Percentiles rank a stretch among this genome's conserved stretches.
Evolutionary conservation across 805 yeast species (phyloP).

Genomic region (Millerozyma miso): DNA sequence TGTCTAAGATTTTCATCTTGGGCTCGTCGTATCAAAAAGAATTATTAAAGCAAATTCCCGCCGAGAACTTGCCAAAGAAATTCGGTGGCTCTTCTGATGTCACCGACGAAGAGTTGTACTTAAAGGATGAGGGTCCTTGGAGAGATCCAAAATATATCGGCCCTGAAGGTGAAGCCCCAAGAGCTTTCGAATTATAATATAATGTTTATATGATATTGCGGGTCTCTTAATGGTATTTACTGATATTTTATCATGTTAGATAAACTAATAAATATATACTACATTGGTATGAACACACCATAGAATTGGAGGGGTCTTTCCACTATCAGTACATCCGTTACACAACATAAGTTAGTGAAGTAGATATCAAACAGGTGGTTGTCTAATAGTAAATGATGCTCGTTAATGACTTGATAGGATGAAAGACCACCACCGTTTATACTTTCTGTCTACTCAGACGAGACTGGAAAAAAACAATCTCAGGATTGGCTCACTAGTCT

Average conservation of each 20-base stretch:
- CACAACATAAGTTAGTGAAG: too few species aligned
- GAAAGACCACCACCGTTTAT: too few species aligned
- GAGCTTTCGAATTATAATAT: slow-evolving; percentile 16
- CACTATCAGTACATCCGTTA: too few species aligned
- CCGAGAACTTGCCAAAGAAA: slow-evolving; percentile 84
- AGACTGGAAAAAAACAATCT: too few species aligned
- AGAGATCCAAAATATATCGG: slow-evolving; percentile 85
- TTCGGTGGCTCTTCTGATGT: slow-evolving; percentile 82
- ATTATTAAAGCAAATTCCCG: slow-evolving; percentile 86
- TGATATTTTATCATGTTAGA: background rate
- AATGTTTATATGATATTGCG: background rate
- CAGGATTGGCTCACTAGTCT: too few species aligned
- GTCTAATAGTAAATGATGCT: too few species aligned
- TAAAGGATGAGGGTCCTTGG: slow-evolving; percentile 97
- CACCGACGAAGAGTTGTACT: slow-evolving; percentile 73
- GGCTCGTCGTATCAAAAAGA: slow-evolving; percentile 78
- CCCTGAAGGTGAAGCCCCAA: slow-evolving; percentile 93
- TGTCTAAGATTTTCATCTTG: slow-evolving; percentile 85
- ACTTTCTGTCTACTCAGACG: too few species aligned
- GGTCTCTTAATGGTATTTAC: background rate
- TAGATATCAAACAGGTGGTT: too few species aligned
- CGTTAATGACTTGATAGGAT: too few species aligned
- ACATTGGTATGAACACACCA: too few species aligned
- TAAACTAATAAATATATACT: too few species aligned
- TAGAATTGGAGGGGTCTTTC: too few species aligned